Conservation (phyloP, 2,329 filamentous ascomycete genomes). For the Penicillium digitatum region DNA sequence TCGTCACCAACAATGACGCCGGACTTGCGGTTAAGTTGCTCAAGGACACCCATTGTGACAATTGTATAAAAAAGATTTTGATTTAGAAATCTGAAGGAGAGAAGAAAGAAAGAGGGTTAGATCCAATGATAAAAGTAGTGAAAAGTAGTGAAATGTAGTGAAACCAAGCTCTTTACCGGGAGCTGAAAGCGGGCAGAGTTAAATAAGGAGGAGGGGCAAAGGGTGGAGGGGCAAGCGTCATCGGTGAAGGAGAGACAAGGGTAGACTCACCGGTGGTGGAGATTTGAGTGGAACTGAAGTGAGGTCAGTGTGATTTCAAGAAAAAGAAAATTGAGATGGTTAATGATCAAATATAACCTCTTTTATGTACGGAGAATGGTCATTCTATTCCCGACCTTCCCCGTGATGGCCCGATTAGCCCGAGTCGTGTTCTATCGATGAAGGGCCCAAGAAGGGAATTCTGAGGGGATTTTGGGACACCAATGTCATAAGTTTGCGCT, state of each 20-base stretch:
- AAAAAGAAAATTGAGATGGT: slow-evolving; percentile 2
- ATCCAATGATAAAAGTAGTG: slow-evolving; percentile 8
- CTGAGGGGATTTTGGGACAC: neutral
- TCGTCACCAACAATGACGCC: slow-evolving; percentile 67
- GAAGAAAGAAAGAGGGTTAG: slow-evolving; percentile 6
- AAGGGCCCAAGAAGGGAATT: neutral
- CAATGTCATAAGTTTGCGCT: neutral
- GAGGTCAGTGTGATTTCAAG: slow-evolving; percentile 38
- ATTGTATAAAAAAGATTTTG: slow-evolving; percentile 2
- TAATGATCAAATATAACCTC: slow-evolving; percentile 8
- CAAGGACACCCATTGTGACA: slow-evolving; percentile 45
- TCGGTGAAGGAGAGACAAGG: slow-evolving; percentile 19
- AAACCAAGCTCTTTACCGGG: slow-evolving; percentile 18
- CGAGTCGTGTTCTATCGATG: neutral
- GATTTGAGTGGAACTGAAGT: slow-evolving; percentile 29
- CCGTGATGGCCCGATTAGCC: slow-evolving; percentile 18
- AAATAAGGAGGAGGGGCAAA: slow-evolving; percentile 23
- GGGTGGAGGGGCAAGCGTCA: slow-evolving; percentile 25
- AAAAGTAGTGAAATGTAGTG: slow-evolving; percentile 9
- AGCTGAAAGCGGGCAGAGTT: slow-evolving; percentile 25
- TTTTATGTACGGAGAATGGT: slow-evolving; percentile 9
- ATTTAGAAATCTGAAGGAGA: slow-evolving; percentile 7
- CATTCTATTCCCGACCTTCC: slow-evolving; percentile 12
- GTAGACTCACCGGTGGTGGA: slow-evolving; percentile 38
- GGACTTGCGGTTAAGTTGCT: slow-evolving; percentile 59